Conservation (phyloP, 2,329 filamentous ascomycete species). For the Arthrobotrys musiformis region DNA sequence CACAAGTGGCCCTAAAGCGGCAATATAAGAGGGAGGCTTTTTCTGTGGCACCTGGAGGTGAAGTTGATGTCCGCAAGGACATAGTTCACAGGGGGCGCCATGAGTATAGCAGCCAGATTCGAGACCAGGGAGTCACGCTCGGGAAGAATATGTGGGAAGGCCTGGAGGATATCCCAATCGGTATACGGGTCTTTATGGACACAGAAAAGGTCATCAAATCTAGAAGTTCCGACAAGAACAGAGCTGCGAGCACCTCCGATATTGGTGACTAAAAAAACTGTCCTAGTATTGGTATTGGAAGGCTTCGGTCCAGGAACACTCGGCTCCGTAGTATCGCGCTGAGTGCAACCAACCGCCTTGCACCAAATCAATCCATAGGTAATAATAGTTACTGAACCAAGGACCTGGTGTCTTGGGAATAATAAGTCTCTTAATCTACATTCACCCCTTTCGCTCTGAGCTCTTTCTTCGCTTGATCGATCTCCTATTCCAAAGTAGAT, state of each 20-base stretch:
- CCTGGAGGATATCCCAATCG: slow-evolving; percentile 78
- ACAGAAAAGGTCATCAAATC: slow-evolving; percentile 89
- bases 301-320: neutral
- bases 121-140: slow-evolving; percentile 55
- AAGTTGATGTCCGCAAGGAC: neutral
- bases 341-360: neutral
- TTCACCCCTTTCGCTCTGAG: slow-evolving; percentile 79
- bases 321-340: neutral
- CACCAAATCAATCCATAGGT: neutral
- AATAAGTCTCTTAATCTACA: slow-evolving; percentile 70
- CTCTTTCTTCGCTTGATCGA: slow-evolving; percentile 79
- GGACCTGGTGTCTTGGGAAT: neutral
- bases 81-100: neutral
- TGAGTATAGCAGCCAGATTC: slow-evolving; percentile 61
- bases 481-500: slow-evolving; percentile 68
- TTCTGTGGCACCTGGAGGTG: neutral
- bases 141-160: slow-evolving; percentile 56
- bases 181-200: slow-evolving; percentile 96
- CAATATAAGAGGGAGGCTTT: slow-evolving; percentile 59
- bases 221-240: slow-evolving; percentile 62
- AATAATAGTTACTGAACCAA: neutral
- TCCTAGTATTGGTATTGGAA: neutral
- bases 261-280: neutral
- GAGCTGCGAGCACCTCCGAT: neutral
- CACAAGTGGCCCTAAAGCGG: slow-evolving; percentile 68